Evolutionary conservation across 331 rosid genomes (phyloP).

Genomic region (Acacia concinna): DNA sequence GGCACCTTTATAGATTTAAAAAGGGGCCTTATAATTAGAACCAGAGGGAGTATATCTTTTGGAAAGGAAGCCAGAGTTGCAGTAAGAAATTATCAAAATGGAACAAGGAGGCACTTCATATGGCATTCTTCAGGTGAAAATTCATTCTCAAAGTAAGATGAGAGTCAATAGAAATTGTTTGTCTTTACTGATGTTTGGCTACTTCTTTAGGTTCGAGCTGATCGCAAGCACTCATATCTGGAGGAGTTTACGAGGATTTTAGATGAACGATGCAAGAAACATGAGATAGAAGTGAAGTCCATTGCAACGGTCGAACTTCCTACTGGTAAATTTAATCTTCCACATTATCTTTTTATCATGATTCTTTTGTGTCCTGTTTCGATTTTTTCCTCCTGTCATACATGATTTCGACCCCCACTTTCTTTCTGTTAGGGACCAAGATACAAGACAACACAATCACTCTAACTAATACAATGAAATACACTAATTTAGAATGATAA

Average conservation of each 20-base stretch:
- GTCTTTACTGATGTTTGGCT: conserved; percentile 35
- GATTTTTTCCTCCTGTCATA: conserved; percentile 21
- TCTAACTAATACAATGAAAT: no score
- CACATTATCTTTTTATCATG: conserved; percentile 12
- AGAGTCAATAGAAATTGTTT: conserved; percentile 25
- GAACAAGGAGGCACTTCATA: conserved; percentile 95
- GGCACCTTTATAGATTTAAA: no score
- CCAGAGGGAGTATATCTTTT: conserved; percentile 41
- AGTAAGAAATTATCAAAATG: conserved; percentile 88
- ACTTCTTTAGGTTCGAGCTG: conserved; percentile 82
- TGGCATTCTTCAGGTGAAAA: conserved; percentile 94
- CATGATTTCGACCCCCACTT: no score
- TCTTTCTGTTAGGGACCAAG: no score
- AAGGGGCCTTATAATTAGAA: no score
- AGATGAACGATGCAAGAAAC: conserved; percentile 84
- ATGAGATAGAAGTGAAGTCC: conserved; percentile 74
- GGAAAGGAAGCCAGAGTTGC: conserved; percentile 87
- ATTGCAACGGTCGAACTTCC: conserved; percentile 78
- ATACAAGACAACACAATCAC: no score
- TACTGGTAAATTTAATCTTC: conserved; percentile 51
- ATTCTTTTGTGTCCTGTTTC: conserved; percentile 19
- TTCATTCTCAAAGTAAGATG: conserved; percentile 12
- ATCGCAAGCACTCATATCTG: conserved; percentile 84
- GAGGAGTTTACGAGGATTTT: conserved; percentile 76
- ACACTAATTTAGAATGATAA: no score